Percentiles rank a stretch among this genome's conserved stretches.
Conservation (phyloP, 306 rosid species). For the Vigna reflexopilosa region DNA sequence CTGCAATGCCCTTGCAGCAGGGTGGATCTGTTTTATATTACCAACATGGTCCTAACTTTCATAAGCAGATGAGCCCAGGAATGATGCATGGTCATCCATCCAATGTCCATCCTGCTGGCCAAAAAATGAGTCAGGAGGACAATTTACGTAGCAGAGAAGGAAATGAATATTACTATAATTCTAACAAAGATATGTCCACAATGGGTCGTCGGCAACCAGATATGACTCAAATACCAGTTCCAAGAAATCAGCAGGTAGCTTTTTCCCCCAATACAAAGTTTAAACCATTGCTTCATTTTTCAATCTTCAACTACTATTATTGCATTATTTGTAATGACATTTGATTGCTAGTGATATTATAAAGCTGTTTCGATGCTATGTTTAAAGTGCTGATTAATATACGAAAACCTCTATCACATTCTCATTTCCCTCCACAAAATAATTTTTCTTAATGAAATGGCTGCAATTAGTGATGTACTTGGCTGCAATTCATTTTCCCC, state of each 20-base stretch:
- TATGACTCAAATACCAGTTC: constrained; percentile 70
- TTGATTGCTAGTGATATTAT: neutral
- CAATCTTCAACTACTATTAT: neutral
- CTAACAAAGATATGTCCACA: constrained; percentile 66
- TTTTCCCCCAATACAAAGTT: neutral
- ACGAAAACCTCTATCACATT: neutral
- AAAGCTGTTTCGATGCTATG: constrained; percentile 10
- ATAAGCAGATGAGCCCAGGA: constrained; percentile 72
- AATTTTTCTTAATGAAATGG: neutral
- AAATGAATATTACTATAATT: constrained; percentile 68
- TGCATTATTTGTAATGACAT: neutral
- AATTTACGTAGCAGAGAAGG: constrained; percentile 65
- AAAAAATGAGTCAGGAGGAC: constrained; percentile 66
- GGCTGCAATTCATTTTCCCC: constrained; percentile 2
- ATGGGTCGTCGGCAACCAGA: constrained; percentile 73
- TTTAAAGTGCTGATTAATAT: constrained; percentile 22
- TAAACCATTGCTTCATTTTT: constrained; percentile 9
- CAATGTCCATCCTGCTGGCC: constrained; percentile 61
- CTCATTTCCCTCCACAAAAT: neutral
- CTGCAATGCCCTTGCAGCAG: constrained; percentile 68
- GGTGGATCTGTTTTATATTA: constrained; percentile 65
- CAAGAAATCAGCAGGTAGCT: constrained; percentile 79
- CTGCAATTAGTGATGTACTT: neutral
- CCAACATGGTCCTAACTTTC: constrained; percentile 72
- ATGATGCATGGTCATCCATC: constrained; percentile 73